Evolutionary conservation across 306 rosid species (phyloP), one percentile per base, ranked within the genome.

Genomic region (Begonia peltatifolia): DNA sequence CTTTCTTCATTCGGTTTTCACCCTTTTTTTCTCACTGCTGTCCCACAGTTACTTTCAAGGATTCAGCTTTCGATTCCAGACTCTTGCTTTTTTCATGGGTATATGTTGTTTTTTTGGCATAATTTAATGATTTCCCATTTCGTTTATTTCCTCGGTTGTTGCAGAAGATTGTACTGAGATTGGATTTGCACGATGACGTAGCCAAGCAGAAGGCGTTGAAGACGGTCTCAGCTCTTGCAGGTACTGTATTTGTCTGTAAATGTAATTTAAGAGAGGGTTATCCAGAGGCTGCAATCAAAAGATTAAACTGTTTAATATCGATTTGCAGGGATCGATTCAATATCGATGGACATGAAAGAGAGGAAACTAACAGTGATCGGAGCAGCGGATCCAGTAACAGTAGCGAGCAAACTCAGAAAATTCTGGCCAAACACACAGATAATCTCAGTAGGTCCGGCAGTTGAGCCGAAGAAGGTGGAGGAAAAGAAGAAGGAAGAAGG

Each of bases 131-230:
- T n/a, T 12, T 10, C 12, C 14, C 14, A 8, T 44, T 30, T 30
- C 38, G 3, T 5, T 5, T 30, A 5, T 30, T 30, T 30, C 38
- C 5, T 30, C 38, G 38, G 38, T 30, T 44, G 13, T 68, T 57
- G 52, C 87, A 86, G 99, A 92, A 92, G 74, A 25, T 77, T 50
- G 77, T 92, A 36, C 63, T 92, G 76, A 83, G 72, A 64, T 56
- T 92, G 66, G 99, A 77, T 60, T 66, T 92, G 68, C 75, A 66
- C 14, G 96, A 86, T 71, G 88, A 64, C 75, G 86, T 55, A 60
- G 94, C 83, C 60, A 92, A 92, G 70, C 87, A 86, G 76, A 92
- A 81, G 74, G 99, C 99, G 44, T 49, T 92, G 67, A 92, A 80
- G 76, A 77, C 87, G 1, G 87, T 86, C 52, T 80, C 96, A 41